Percentiles rank a stretch among this genome's conserved stretches.
phyloP scores from a whole-genome alignment of 169 alveolate species.

The Eimeria sp. region DNA sequence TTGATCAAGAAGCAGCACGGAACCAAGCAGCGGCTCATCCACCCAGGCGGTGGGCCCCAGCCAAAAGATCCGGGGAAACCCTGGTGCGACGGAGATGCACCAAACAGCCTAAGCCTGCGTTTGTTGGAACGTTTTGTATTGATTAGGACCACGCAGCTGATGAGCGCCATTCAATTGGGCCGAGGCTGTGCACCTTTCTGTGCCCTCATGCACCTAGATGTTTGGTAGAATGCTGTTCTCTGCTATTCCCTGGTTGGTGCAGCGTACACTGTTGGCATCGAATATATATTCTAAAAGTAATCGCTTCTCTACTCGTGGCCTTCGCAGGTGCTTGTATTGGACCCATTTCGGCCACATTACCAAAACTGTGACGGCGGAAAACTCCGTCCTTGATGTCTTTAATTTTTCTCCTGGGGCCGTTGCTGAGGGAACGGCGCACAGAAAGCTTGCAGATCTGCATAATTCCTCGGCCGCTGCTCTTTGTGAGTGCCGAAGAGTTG shows the following conservation, averaged over 20 bases:
- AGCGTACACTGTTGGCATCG: not conserved
- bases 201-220: not conserved
- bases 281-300: not conserved
- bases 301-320: not conserved
- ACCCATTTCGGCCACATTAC: constrained; percentile 57
- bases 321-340: constrained; percentile 58
- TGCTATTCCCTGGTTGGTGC: not conserved
- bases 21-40: constrained; percentile 24
- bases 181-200: not conserved
- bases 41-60: constrained; percentile 63
- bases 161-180: not conserved
- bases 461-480: constrained; percentile 59
- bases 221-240: not conserved
- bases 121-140: not conserved
- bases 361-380: constrained; percentile 58
- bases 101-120: not conserved
- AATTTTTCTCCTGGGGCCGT: constrained; percentile 58
- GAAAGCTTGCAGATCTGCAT: constrained; percentile 51
- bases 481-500: constrained; percentile 2
- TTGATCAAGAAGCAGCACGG: constrained; percentile 45
- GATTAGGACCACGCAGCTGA: not conserved
- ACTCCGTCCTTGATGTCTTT: constrained; percentile 30
- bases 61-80: constrained; percentile 65
- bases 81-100: constrained; percentile 25
- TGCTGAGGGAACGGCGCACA: constrained; percentile 60